Percentiles rank a stretch among this genome's conserved stretches.
Conservation (phyloP, 2,329 filamentous ascomycete genomes). For the Sclerotinia trifoliorum region DNA sequence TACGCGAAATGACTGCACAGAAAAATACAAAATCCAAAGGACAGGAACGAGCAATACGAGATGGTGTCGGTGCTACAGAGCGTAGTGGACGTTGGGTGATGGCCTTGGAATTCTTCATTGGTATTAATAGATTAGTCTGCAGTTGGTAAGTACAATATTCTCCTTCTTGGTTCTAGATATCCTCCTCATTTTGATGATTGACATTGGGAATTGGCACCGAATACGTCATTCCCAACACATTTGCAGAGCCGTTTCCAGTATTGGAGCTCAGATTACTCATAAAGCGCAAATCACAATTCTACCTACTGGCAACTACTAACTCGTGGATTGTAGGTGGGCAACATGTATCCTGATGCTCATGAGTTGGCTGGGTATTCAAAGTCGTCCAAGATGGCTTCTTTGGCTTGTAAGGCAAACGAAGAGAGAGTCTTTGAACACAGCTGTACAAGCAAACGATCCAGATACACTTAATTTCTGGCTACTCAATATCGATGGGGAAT, state of each 20-base stretch:
- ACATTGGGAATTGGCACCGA: neutral
- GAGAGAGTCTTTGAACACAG: slow-evolving; percentile 26
- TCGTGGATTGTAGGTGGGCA: slow-evolving; percentile 27
- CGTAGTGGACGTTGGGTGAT: slow-evolving; percentile 76
- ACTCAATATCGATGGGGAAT: slow-evolving; percentile 51
- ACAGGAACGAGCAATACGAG: slow-evolving; percentile 47
- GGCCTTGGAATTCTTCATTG: slow-evolving; percentile 71
- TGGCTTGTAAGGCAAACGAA: slow-evolving; percentile 37
- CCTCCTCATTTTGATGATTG: too few species aligned
- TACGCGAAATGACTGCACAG: slow-evolving; percentile 67
- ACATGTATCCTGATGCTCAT: slow-evolving; percentile 44
- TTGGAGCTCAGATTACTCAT: neutral
- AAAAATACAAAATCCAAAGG: slow-evolving; percentile 48
- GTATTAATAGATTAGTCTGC: slow-evolving; percentile 66
- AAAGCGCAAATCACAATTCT: neutral
- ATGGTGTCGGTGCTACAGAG: slow-evolving; percentile 77
- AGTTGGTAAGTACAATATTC: slow-evolving; percentile 39
- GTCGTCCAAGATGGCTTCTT: slow-evolving; percentile 63
- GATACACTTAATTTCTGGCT: slow-evolving; percentile 53
- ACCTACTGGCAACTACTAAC: neutral
- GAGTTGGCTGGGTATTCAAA: slow-evolving; percentile 57
- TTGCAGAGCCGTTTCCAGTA: neutral
- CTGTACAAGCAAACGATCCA: slow-evolving; percentile 32
- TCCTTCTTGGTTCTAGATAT: neutral
- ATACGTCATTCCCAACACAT: neutral